A percentile compares a stretch with the other conserved stretches of the same genome.
Evolutionary conservation across 495 filamentous ascomycete genomes (phyloP).

Genomic region (Neurospora hispaniola): DNA sequence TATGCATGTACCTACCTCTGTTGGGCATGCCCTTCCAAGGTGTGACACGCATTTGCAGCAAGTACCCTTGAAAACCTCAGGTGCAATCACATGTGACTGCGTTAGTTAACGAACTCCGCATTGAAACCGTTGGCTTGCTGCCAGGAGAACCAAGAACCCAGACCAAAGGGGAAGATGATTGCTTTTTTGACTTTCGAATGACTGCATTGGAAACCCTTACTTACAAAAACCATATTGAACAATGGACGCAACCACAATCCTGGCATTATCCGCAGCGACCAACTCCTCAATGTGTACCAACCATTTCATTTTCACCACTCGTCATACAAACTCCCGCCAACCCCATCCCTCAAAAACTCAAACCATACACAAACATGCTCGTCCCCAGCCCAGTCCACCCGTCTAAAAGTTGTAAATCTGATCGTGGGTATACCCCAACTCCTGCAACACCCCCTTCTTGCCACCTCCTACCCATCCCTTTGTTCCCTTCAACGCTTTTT

Average conservation of each 20-base stretch:
- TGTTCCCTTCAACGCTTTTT: conserved; percentile 42
- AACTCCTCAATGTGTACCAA: not conserved
- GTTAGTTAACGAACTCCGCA: not conserved
- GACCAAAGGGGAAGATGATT: not conserved
- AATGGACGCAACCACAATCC: not conserved
- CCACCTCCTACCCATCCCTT: conserved; percentile 9
- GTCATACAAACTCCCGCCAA: not conserved
- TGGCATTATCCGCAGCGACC: not conserved
- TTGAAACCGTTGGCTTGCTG: not conserved
- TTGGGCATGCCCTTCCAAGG: too few species aligned
- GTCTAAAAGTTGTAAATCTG: conserved; percentile 45
- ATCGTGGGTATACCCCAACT: conserved; percentile 43
- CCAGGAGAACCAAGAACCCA: not conserved
- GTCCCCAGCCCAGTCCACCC: too few species aligned
- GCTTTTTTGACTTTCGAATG: not conserved
- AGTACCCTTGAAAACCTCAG: not conserved
- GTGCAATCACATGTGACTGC: not conserved
- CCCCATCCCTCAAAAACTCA: not conserved
- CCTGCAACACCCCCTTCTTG: conserved; percentile 32
- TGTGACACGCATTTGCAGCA: too few species aligned
- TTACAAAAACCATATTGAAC: not conserved
- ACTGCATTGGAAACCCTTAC: not conserved
- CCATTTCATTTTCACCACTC: not conserved
- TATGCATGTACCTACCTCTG: too few species aligned
- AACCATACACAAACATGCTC: not conserved